Conservation (phyloP, 306 rosid genomes). For the Delonix regia region DNA sequence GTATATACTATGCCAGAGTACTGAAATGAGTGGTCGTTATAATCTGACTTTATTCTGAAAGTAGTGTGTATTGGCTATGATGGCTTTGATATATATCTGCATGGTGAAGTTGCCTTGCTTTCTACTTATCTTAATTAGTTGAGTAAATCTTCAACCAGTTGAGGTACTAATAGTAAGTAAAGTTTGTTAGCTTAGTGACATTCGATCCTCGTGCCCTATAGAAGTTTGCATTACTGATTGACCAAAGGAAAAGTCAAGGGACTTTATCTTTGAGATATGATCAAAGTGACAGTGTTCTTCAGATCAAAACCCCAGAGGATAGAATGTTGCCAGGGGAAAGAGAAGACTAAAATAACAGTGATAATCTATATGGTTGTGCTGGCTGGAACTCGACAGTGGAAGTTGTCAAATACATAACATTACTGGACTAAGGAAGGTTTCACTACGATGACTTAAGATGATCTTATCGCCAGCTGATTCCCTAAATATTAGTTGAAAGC, state of each 20-base stretch:
- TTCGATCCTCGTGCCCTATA: not conserved
- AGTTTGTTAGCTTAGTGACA: slow-evolving; percentile 23
- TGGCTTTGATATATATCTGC: not conserved
- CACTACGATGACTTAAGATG: slow-evolving; percentile 22
- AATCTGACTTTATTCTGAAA: not conserved
- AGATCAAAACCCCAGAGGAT: slow-evolving; percentile 3
- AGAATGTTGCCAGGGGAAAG: slow-evolving; percentile 19
- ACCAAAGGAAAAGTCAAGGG: not conserved
- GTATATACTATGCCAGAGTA: not conserved
- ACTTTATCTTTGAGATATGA: slow-evolving; percentile 17
- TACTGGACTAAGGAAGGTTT: slow-evolving; percentile 14
- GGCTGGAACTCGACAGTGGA: slow-evolving; percentile 30
- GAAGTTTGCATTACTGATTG: too few relatives aligned
- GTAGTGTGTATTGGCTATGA: not conserved
- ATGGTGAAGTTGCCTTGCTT: not conserved
- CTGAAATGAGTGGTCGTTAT: slow-evolving; percentile 1
- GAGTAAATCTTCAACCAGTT: too few relatives aligned
- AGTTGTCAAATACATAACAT: slow-evolving; percentile 2
- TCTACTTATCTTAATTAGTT: too few relatives aligned
- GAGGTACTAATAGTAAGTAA: not conserved
- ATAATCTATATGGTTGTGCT: slow-evolving; percentile 8
- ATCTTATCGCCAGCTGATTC: slow-evolving; percentile 18
- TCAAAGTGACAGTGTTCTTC: slow-evolving; percentile 4
- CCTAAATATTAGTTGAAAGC: not conserved
- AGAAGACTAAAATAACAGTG: slow-evolving; percentile 26